Evolutionary conservation across 768 basidiomycete genomes (phyloP).

Genomic region (Aureoboletus auriporus): DNA sequence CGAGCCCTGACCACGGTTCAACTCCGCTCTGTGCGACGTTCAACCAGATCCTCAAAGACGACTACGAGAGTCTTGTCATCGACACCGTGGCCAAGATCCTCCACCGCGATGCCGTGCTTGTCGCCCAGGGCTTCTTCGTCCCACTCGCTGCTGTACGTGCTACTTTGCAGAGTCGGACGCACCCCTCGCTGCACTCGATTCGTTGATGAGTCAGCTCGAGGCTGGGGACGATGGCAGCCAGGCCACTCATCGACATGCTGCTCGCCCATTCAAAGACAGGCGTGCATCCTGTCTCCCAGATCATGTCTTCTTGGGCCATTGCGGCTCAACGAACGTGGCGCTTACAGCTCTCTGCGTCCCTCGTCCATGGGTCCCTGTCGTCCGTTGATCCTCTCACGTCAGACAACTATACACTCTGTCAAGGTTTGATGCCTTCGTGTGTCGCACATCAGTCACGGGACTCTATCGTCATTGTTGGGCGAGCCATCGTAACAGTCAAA

Average conservation of each 20-base stretch:
- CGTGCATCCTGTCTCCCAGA: slow-evolving; percentile 67
- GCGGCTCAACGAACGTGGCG: slow-evolving; percentile 83
- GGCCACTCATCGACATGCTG: slow-evolving; percentile 77
- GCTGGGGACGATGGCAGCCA: slow-evolving; percentile 52
- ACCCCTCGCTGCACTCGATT: slow-evolving; percentile 68
- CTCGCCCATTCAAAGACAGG: slow-evolving; percentile 71
- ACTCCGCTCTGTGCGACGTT: slow-evolving; percentile 67
- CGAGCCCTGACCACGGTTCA: no score
- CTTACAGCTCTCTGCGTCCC: slow-evolving; percentile 74
- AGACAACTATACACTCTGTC: slow-evolving; percentile 52
- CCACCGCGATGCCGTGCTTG: slow-evolving; percentile 53
- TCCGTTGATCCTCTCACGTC: slow-evolving; percentile 62
- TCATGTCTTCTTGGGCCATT: slow-evolving; percentile 65
- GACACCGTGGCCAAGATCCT: slow-evolving; percentile 80
- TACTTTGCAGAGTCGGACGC: slow-evolving; percentile 83
- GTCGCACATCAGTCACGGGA: slow-evolving; percentile 68
- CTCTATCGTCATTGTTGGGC: slow-evolving; percentile 82
- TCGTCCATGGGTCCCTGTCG: slow-evolving; percentile 75
- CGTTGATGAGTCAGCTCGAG: slow-evolving; percentile 61
- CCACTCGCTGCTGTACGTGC: slow-evolving; percentile 82
- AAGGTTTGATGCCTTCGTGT: slow-evolving; percentile 71
- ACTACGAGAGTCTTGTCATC: slow-evolving; percentile 77
- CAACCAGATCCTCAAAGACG: slow-evolving; percentile 66
- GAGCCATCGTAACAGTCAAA: slow-evolving; percentile 83
- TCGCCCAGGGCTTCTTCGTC: slow-evolving; percentile 76